These are phyloP conservation scores for Xylariales sp. DNA, from an alignment of 2,329 filamentous ascomycete genomes.

Conservation along the genomic window DNA sequence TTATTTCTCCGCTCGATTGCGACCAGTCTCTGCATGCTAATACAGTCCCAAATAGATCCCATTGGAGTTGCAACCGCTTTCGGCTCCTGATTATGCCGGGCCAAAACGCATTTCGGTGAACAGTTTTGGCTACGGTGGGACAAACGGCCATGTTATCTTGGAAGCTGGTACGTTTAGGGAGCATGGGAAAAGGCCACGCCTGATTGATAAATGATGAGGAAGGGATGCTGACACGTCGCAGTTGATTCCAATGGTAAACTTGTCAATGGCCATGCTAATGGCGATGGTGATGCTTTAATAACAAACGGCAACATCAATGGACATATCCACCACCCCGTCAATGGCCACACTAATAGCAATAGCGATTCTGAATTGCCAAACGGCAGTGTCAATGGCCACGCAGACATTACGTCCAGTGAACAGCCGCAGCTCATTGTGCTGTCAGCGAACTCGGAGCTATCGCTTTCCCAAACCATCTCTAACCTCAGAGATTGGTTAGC, in stretches of 20 bases:
- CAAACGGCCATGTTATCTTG: conserved; percentile 25
- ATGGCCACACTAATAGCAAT: background rate
- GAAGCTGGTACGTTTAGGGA: too few relatives aligned
- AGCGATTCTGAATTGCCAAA: background rate
- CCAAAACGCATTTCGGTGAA: conserved; percentile 22
- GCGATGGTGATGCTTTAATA: too few relatives aligned
- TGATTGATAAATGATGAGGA: too few relatives aligned
- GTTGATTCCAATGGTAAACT: too few relatives aligned
- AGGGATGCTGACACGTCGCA: too few relatives aligned
- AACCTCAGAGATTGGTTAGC: background rate
- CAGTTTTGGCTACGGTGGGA: conserved; percentile 28
- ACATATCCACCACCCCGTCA: background rate
- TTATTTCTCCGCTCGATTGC: background rate
- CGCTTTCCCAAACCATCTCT: background rate
- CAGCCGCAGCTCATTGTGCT: background rate
- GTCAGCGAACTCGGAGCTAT: background rate
- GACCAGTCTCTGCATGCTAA: background rate
- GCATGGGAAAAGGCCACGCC: too few relatives aligned
- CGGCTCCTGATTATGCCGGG: conserved; percentile 7
- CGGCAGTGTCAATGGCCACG: background rate
- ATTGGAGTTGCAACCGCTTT: conserved; percentile 1
- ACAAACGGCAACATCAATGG: conserved; percentile 1
- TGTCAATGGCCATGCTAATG: conserved; percentile 1
- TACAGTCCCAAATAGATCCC: background rate
- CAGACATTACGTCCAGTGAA: background rate